Conservation (phyloP, 352 stramenopile genomes). For the Aphanomyces euteiches region DNA sequence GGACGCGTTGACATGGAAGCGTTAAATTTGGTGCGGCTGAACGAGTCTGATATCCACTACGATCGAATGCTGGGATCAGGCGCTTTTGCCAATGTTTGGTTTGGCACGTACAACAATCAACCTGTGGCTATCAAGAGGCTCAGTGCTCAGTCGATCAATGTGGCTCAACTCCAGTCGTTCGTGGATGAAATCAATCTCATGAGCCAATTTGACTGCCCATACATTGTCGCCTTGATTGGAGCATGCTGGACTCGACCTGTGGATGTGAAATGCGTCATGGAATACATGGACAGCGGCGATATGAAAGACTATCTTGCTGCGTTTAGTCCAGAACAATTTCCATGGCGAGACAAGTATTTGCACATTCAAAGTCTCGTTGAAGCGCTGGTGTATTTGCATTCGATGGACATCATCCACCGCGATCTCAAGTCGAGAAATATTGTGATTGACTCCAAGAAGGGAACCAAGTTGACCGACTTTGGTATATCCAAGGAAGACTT, state of each 20-base stretch:
- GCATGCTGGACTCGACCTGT: background rate
- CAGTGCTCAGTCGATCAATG: background rate
- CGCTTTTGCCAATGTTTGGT: background rate
- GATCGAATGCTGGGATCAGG: background rate
- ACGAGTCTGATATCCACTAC: background rate
- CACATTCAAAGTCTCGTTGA: background rate
- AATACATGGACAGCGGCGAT: conserved; percentile 48
- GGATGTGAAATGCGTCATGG: conserved; percentile 30
- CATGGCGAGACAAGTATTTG: conserved; percentile 4
- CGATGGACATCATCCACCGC: conserved; percentile 33
- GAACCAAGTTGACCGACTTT: conserved; percentile 59
- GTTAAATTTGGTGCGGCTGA: no score
- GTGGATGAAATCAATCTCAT: conserved; percentile 23
- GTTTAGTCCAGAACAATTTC: background rate
- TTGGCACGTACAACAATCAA: background rate
- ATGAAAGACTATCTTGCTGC: conserved; percentile 29
- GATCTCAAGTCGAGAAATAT: conserved; percentile 55
- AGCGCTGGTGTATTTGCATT: conserved; percentile 15
- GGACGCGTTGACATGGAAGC: no score
- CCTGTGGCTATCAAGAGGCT: conserved; percentile 5
- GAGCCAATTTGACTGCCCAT: background rate
- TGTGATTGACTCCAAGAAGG: conserved; percentile 40
- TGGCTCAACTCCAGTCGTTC: background rate
- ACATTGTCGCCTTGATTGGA: conserved; percentile 13
- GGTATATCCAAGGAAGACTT: conserved; percentile 40